Base-by-base conservation (phyloP, 805 yeast genomes). In the Hanseniaspora clermontiae region DNA sequence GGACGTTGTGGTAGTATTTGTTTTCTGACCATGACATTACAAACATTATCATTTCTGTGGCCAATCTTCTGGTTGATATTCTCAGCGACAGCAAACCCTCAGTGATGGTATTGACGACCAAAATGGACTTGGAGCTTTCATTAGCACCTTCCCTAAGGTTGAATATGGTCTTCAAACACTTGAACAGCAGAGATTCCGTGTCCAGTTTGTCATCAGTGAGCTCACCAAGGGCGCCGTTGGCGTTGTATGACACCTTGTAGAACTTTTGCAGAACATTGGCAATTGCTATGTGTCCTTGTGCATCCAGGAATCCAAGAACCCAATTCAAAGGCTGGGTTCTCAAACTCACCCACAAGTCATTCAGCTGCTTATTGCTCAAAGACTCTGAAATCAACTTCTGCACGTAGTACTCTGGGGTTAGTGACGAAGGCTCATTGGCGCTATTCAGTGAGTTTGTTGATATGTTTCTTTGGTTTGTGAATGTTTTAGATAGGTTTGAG, bases 271-370 rank as follows among this genome's bases (percentile, higher is more conserved):
- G 71, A 39, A 80, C 81, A 15, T 81, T 79, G 8, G 87, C 80
- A 53, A 93, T 74, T 0, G 88, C 85, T 9, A 83, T 77, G 58
- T 84, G 88, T 10, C 97, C 97, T 66, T 87, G 95, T 46, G 79
- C 76, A 52, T 76, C 80, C n/a, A 88, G 74, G 63, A 93, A 93
- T 24, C 74, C 75, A 50, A 79, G 75, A 0, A 87, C 93, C 97
- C 97, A 91, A 39, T 73, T 77, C 24, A 81, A 73, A 27, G 90
- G 89, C 66, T 91, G 97, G 0, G 97, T 88, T 60, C 97, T 80
- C 45, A 91, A 73, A 49, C 95, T 87, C 6, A 93, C 96, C 85
- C 93, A 87, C 53, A 93, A 75, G 61, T 86, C 86, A 42, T 84
- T 87, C 60, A 91, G 72, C 66, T 90, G 87, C 53, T 79, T 80